Base-by-base conservation (phyloP, 768 basidiomycete genomes). In the Tulasnella calospora region DNA sequence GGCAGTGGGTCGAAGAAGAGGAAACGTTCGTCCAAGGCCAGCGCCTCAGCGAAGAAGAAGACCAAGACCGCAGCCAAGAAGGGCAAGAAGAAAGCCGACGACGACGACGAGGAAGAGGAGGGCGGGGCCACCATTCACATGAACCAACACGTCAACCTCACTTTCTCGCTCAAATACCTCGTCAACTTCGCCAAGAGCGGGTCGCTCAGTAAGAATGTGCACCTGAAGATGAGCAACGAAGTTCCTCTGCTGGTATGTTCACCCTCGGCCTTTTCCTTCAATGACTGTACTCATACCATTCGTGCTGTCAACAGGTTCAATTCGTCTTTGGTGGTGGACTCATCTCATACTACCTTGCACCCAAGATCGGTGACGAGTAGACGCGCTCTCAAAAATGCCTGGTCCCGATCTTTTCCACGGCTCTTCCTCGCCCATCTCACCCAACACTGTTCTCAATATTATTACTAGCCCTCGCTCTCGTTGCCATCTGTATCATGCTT, bases 101-200 rank as follows among this genome's bases (percentile, higher is more conserved):
- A 88, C 10, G 90, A 90, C 27, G 88, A 89, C 2, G 89, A 89
- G 5, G 84, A 86, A 19, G 83, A 83, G 0, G 85, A 86, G 17
- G 89, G 87, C 70, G 87, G 86, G n/a, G 92, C 97, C 71, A 84
- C 86, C 80, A 92, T 98, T 83, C 90, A 93, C 85, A 92, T 98
- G 89, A 94, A 95, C 83, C 91, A 93, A 83, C 90, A 94, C 80
- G 97, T 99, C 80, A 89, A 91, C 61, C 87, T 99, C 72, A 98
- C 96, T 1, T 99, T 99, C 87, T 95, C 94, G 41, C 87, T 99
- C 82, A 99, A 98, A 85, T 99, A 99, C 85, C 91, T 99, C 38
- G 92, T 94, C 84, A 98, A 98, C 86, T 99, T 99, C 82, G 90
- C 95, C 74, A 99, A 98, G 88, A 94, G 93, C 80, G 86, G 92